A percentile compares a stretch with the other conserved stretches of the same genome.
Evolutionary conservation across 1,139 yeast species (phyloP).

Genomic region (Geotrichum fermentans): DNA sequence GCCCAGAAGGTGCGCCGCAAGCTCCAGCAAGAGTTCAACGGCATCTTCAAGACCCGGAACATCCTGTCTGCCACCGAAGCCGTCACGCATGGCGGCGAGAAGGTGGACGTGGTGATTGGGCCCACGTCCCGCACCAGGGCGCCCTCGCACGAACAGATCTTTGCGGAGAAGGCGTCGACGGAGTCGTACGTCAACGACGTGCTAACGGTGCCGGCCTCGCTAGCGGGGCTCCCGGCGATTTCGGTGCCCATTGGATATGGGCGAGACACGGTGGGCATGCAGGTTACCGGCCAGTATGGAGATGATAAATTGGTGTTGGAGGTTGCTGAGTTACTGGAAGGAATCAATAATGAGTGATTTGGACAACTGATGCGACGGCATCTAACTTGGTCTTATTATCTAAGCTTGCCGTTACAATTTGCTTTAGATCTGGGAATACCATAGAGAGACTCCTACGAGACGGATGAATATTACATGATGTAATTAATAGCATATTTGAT

Average conservation of each 20-base stretch:
- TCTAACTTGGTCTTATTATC: background rate
- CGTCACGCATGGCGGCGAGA: constrained; percentile 27
- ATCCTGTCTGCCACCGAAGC: constrained; percentile 34
- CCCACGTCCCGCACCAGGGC: constrained; percentile 71
- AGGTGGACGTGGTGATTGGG: constrained; percentile 63
- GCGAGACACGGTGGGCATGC: constrained; percentile 54
- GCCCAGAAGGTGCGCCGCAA: constrained; percentile 66
- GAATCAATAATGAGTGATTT: constrained; percentile 9
- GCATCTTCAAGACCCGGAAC: constrained; percentile 53
- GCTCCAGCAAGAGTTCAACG: constrained; percentile 61
- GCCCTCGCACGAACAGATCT: constrained; percentile 46
- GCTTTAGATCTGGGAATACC: too few relatives aligned
- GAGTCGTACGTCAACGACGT: constrained; percentile 75
- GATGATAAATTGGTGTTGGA: constrained; percentile 62
- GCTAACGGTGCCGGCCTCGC: constrained; percentile 81
- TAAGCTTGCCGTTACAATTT: too few relatives aligned
- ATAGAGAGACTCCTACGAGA: too few relatives aligned
- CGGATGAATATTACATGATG: background rate
- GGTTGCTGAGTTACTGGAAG: constrained; percentile 34
- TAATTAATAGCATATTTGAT: background rate
- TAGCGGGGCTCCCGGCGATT: constrained; percentile 87
- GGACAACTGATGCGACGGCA: background rate
- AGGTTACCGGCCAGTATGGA: constrained; percentile 81
- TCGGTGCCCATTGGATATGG: constrained; percentile 54
- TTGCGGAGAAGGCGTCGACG: constrained; percentile 41